Evolutionary conservation across 2,329 filamentous ascomycete genomes (phyloP).

Genomic region (Neofusicoccum parvum): DNA sequence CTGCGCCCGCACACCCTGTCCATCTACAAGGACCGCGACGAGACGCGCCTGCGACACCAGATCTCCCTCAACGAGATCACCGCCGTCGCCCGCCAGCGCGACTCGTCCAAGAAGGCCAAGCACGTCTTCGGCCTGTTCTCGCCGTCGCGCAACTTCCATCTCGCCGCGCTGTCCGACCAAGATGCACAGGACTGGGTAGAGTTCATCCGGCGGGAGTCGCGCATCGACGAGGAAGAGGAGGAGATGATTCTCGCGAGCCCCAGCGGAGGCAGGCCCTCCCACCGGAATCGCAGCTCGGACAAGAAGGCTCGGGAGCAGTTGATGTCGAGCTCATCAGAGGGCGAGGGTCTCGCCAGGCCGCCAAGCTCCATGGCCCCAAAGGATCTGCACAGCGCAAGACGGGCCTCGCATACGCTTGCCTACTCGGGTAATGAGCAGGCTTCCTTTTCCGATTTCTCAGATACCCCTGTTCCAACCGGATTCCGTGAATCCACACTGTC

Average conservation of each 20-base stretch:
- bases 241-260: conserved; percentile 77
- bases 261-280: conserved; percentile 41
- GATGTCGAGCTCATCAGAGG: conserved; percentile 51
- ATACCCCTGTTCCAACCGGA: conserved; percentile 51
- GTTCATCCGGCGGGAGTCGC: conserved; percentile 74
- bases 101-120: conserved; percentile 82
- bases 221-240: conserved; percentile 86
- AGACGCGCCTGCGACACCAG: conserved; percentile 86
- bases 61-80: conserved; percentile 88
- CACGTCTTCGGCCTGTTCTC: conserved; percentile 93
- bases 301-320: conserved; percentile 26
- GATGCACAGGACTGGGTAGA: conserved; percentile 88
- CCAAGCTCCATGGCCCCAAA: conserved; percentile 32
- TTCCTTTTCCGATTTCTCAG: conserved; percentile 86
- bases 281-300: conserved; percentile 3
- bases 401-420: conserved; percentile 63
- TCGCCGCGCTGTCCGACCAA: conserved; percentile 71
- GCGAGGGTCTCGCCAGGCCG: conserved; percentile 35
- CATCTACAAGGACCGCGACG: conserved; percentile 89
- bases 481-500: conserved; percentile 55
- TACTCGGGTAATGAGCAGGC: conserved; percentile 69
- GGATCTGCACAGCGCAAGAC: conserved; percentile 46
- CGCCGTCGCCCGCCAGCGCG: conserved; percentile 83
- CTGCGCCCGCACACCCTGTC: conserved; percentile 87
- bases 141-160: conserved; percentile 85